phyloP scores from a whole-genome alignment of 1,139 yeast species.

The Ogataea hybrid region DNA sequence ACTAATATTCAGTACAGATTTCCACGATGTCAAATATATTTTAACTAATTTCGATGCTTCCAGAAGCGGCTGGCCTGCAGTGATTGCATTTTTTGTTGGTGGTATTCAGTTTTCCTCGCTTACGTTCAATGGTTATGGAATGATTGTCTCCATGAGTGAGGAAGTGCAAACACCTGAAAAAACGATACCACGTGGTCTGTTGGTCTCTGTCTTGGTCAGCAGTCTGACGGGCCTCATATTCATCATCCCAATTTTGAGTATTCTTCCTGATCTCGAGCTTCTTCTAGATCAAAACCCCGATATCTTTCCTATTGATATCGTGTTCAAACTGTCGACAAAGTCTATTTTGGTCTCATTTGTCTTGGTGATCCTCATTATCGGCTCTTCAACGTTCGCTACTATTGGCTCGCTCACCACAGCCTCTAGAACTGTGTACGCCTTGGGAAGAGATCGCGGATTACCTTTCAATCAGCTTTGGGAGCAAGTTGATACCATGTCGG shows the following conservation, averaged over 20 bases:
- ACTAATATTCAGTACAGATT: slow-evolving; percentile 56
- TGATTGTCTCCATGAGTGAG: slow-evolving; percentile 78
- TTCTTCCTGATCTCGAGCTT: slow-evolving; percentile 60
- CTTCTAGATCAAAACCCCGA: slow-evolving; percentile 61
- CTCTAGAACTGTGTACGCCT: slow-evolving; percentile 81
- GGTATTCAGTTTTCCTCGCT: slow-evolving; percentile 79
- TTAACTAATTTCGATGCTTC: slow-evolving; percentile 69
- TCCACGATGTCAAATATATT: slow-evolving; percentile 58
- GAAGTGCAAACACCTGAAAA: slow-evolving; percentile 76
- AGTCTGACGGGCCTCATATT: slow-evolving; percentile 68
- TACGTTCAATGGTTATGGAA: slow-evolving; percentile 79
- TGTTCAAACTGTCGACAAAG: slow-evolving; percentile 67
- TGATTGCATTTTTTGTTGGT: slow-evolving; percentile 68
- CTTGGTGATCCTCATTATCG: slow-evolving; percentile 62
- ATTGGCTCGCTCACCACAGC: slow-evolving; percentile 83
- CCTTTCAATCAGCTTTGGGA: slow-evolving; percentile 70
- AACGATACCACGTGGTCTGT: slow-evolving; percentile 75
- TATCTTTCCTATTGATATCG: slow-evolving; percentile 52
- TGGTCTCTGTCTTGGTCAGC: slow-evolving; percentile 63
- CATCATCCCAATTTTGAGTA: slow-evolving; percentile 66
- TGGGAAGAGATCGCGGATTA: slow-evolving; percentile 85
- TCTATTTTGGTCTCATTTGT: slow-evolving; percentile 66
- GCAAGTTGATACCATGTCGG: slow-evolving; percentile 53
- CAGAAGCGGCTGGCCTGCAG: slow-evolving; percentile 70
- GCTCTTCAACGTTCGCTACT: slow-evolving; percentile 74